phyloP scores from a whole-genome alignment of 176 grass and related monocot species.

The Zea luxurians region DNA sequence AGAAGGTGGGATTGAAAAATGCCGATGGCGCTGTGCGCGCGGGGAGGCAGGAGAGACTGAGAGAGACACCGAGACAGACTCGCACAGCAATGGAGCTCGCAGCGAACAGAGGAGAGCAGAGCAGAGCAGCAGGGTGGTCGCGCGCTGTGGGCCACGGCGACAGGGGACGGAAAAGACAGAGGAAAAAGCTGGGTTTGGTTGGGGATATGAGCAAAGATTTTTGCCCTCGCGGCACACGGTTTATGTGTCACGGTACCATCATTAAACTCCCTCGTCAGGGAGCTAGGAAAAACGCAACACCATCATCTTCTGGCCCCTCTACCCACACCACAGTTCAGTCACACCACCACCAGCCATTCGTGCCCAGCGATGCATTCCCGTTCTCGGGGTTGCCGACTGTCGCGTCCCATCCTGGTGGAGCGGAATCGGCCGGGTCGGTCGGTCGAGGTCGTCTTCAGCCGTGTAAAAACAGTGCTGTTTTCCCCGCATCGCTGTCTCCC shows the following conservation, averaged over 20 bases:
- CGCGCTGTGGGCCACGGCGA: not conserved
- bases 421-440: not conserved
- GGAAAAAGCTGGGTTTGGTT: slow-evolving; percentile 45
- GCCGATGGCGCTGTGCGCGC: slow-evolving; percentile 4
- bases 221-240: slow-evolving; percentile 30
- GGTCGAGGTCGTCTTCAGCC: slow-evolving; percentile 1
- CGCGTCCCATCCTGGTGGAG: not conserved
- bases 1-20: slow-evolving; percentile 44
- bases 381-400: slow-evolving; percentile 26
- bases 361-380: not conserved
- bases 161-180: slow-evolving; percentile 28
- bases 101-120: not conserved
- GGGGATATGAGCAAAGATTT: slow-evolving; percentile 46
- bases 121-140: not conserved
- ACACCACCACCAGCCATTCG: too few relatives aligned
- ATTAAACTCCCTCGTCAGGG: not conserved
- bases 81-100: not conserved
- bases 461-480: slow-evolving; percentile 32
- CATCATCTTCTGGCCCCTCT: not conserved
- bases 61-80: not conserved
- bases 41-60: not conserved
- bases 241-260: not conserved
- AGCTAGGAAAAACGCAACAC: not conserved
- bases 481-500: slow-evolving; percentile 5
- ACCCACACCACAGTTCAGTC: too few relatives aligned